These are phyloP conservation scores for Trichoderma aggressivum DNA, from an alignment of 2,329 filamentous ascomycete species.

Conservation along the genomic window DNA sequence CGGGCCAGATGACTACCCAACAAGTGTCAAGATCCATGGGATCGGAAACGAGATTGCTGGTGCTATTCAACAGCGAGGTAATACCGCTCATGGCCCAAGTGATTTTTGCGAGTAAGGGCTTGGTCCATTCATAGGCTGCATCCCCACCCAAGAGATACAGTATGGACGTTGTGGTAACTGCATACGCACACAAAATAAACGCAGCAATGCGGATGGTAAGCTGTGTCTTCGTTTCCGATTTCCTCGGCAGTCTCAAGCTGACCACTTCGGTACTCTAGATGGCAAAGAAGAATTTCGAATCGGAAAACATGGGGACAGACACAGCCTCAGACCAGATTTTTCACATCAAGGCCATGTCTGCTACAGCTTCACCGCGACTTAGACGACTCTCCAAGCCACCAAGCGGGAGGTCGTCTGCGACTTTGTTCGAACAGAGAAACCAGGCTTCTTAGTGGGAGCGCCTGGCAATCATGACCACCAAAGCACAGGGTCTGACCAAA, in stretches of 20 bases:
- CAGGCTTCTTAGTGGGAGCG: background rate
- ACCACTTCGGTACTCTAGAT: background rate
- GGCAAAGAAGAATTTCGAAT: background rate
- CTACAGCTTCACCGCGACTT: background rate
- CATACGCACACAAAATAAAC: no score
- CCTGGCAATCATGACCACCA: background rate
- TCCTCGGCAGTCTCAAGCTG: background rate
- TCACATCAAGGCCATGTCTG: background rate
- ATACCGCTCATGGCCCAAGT: no score
- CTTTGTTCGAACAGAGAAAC: background rate
- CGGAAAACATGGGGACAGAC: background rate
- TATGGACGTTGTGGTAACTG: background rate
- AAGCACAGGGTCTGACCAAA: background rate
- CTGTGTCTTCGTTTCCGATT: background rate
- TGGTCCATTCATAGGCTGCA: no score
- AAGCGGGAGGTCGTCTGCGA: background rate
- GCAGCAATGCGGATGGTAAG: no score
- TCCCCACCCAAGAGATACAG: no score
- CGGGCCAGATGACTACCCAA: no score
- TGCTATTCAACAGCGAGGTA: no score
- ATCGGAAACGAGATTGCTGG: no score
- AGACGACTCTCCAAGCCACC: background rate
- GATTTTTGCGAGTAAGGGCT: no score
- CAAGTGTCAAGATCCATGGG: no score
- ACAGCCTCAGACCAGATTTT: background rate